Evolutionary conservation across 2,329 filamentous ascomycete species (phyloP).

Genomic region (Fusarium sp.): DNA sequence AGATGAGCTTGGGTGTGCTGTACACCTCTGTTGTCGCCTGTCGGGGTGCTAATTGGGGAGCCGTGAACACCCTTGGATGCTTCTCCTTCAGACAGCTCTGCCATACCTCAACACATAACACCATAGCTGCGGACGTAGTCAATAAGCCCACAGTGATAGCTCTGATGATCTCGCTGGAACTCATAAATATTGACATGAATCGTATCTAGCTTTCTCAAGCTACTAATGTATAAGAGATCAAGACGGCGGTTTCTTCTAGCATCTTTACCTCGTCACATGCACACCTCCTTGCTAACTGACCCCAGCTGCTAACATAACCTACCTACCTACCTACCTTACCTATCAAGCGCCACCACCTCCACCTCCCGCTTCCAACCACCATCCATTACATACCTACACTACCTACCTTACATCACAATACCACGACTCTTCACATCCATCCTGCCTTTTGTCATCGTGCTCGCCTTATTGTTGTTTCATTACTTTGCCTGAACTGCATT

Average conservation of each 20-base stretch:
- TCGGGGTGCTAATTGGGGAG: no score
- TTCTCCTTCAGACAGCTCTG: neutral
- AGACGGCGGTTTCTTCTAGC: neutral
- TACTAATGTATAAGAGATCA: neutral
- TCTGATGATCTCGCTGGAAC: neutral
- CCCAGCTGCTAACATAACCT: neutral
- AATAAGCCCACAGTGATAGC: conserved; percentile 4
- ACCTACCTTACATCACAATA: neutral
- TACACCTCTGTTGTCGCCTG: neutral
- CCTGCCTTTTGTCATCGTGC: conserved; percentile 8
- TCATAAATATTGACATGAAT: neutral
- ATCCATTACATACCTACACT: conserved; percentile 8
- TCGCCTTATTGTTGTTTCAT: neutral
- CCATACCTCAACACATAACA: conserved; percentile 9
- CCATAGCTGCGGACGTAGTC: neutral
- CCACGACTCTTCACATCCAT: conserved; percentile 23
- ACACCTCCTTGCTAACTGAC: neutral
- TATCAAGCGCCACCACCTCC: conserved; percentile 33
- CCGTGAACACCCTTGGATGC: no score
- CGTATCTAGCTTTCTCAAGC: neutral
- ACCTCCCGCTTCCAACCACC: conserved; percentile 35
- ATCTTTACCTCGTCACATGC: conserved; percentile 29
- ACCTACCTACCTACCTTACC: neutral
- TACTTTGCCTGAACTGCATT: conserved; percentile 21
- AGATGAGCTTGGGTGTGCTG: neutral